phyloP scores from a whole-genome alignment of 2,329 filamentous ascomycete genomes.

The Talaromyces sp. region DNA sequence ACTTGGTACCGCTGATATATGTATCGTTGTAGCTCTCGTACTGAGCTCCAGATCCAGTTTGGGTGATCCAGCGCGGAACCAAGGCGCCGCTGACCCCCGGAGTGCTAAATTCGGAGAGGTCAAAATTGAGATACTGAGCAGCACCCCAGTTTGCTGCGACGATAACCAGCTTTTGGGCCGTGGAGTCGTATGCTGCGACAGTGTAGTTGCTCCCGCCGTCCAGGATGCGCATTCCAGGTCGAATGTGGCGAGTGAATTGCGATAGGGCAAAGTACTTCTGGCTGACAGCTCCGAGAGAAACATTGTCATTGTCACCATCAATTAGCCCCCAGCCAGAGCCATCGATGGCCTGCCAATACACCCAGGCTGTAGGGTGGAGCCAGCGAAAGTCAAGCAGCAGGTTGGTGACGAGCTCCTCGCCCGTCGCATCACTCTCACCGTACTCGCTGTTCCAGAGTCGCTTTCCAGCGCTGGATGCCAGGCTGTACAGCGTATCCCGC shows the following conservation, averaged over 20 bases:
- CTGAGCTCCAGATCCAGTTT: not conserved
- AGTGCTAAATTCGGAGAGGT: not conserved
- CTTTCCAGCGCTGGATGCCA: not conserved
- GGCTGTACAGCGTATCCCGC: slow-evolving; percentile 4
- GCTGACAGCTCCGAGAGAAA: not conserved
- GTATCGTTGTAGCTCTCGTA: not conserved
- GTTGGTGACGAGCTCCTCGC: not conserved
- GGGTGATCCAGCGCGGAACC: slow-evolving; percentile 4
- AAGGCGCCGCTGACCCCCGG: slow-evolving; percentile 2
- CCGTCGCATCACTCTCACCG: slow-evolving; percentile 3
- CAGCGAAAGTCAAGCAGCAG: not conserved
- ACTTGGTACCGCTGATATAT: slow-evolving; percentile 4
- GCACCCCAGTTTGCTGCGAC: slow-evolving; percentile 8
- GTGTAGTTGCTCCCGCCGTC: slow-evolving; percentile 3
- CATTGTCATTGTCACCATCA: not conserved
- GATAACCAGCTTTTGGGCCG: not conserved
- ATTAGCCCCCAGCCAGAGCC: slow-evolving; percentile 1
- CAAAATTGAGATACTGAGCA: slow-evolving; percentile 7
- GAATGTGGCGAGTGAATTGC: slow-evolving; percentile 2
- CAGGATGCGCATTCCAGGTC: slow-evolving; percentile 1
- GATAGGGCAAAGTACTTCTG: slow-evolving; percentile 2
- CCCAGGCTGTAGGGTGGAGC: slow-evolving; percentile 5
- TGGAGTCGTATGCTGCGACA: slow-evolving; percentile 4
- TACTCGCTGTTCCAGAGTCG: slow-evolving; percentile 9
- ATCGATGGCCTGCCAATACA: slow-evolving; percentile 8